These are phyloP conservation scores for Pseudogymnoascus destructans DNA, from an alignment of 2,329 filamentous ascomycete genomes.

Conservation along the genomic window DNA sequence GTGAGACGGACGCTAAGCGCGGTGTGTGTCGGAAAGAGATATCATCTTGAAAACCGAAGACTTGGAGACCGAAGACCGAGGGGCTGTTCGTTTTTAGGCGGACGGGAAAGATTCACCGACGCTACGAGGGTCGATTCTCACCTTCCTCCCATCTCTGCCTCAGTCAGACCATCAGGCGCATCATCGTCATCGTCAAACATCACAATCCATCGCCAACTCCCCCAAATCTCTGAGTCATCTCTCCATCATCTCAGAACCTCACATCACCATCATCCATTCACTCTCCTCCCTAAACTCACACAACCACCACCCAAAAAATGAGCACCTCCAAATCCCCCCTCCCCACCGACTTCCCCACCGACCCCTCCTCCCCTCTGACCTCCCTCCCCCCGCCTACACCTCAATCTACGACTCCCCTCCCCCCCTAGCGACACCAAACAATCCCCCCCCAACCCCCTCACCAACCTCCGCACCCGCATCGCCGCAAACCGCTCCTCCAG, in stretches of 20 bases:
- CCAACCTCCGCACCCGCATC: conserved; percentile 18
- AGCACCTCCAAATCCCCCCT: conserved; percentile 11
- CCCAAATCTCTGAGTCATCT: background rate
- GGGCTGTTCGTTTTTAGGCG: background rate
- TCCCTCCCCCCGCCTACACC: conserved; percentile 13
- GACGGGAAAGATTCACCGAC: background rate
- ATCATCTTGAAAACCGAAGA: background rate
- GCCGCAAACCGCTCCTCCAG: conserved; percentile 10
- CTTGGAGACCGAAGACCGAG: background rate
- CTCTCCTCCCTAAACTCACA: too few species aligned
- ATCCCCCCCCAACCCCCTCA: conserved; percentile 11
- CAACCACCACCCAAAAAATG: conserved; percentile 12
- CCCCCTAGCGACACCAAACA: background rate
- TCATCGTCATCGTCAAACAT: background rate
- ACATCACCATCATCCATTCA: background rate
- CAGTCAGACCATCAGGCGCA: background rate
- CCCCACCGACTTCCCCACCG: conserved; percentile 12
- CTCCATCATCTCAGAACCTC: background rate
- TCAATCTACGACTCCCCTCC: background rate
- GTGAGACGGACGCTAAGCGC: background rate
- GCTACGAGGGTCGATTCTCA: background rate
- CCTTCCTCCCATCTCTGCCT: background rate
- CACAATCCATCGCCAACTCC: background rate
- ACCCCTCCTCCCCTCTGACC: conserved; percentile 18
- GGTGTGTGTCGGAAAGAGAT: background rate